phyloP scores from a whole-genome alignment of 768 basidiomycete species.

The Hemileccinum rubropunctum region DNA sequence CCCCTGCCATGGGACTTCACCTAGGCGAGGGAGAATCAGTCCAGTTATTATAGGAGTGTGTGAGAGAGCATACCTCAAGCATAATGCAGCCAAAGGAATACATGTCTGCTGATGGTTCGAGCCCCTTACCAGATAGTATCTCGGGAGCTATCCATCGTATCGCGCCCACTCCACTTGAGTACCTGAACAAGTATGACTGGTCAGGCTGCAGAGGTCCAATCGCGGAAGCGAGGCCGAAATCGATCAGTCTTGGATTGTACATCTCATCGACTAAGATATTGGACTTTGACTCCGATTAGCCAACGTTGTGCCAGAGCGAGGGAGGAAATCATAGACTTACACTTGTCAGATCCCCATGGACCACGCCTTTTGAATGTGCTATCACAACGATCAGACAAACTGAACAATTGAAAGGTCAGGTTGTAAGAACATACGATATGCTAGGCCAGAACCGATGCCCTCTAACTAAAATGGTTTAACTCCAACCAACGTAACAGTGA shows the following conservation, averaged over 20 bases:
- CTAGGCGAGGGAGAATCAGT: not conserved
- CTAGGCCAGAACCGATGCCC: not conserved
- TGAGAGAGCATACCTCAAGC: not conserved
- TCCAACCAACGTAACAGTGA: not conserved
- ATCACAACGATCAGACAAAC: not conserved
- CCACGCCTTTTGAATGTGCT: not conserved
- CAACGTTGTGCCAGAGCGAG: too few species aligned
- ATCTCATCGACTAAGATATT: not conserved
- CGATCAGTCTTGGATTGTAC: not conserved
- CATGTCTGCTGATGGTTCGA: not conserved
- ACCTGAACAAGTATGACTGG: not conserved
- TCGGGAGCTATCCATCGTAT: not conserved
- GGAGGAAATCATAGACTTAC: not conserved
- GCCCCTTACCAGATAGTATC: not conserved
- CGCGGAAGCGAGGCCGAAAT: conserved; percentile 1
- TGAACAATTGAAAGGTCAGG: not conserved
- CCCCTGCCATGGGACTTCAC: not conserved
- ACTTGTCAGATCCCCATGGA: conserved; percentile 1
- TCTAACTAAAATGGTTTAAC: not conserved
- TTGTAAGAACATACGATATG: not conserved
- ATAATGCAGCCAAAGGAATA: conserved; percentile 1
- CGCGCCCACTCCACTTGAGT: not conserved
- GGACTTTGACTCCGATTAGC: not conserved
- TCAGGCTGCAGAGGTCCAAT: not conserved
- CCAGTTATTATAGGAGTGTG: not conserved